A percentile compares a stretch with the other conserved stretches of the same genome.
These are phyloP conservation scores for Trichosporon faecale DNA, from an alignment of 1,284 basidiomycete genomes.

Conservation along the genomic window DNA sequence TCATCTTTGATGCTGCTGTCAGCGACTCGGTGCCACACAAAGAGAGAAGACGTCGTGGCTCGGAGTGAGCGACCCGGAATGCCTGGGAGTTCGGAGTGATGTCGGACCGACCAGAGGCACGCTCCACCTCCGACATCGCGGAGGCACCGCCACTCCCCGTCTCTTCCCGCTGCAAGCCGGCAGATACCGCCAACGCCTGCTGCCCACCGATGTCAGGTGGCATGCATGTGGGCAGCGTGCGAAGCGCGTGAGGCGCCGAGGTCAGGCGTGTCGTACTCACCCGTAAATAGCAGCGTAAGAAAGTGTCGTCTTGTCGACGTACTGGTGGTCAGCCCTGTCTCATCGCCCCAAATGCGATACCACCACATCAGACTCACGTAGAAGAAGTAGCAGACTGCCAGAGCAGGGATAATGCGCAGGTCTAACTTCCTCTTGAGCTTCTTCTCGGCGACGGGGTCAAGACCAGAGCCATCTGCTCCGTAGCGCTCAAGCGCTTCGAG, in stretches of 20 bases:
- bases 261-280: not conserved
- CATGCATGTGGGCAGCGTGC: not conserved
- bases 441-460: constrained; percentile 44
- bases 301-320: constrained; percentile 47
- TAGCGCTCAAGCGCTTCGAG: constrained; percentile 44
- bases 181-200: not conserved
- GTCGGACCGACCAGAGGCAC: not conserved
- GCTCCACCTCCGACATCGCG: not conserved
- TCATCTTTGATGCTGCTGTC: constrained; percentile 41
- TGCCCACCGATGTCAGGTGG: not conserved
- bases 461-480: constrained; percentile 35
- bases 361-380: constrained; percentile 24
- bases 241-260: too few relatives aligned
- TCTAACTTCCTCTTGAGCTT: constrained; percentile 42
- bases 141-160: not conserved
- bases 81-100: not conserved
- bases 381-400: constrained; percentile 48
- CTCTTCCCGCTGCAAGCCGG: not conserved
- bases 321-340: constrained; percentile 19
- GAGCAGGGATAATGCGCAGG: constrained; percentile 37
- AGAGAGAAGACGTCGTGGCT: too few relatives aligned
- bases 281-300: constrained; percentile 50
- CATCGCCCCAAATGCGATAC: not conserved
- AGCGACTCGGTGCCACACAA: not conserved
- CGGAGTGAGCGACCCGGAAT: not conserved